phyloP scores from a whole-genome alignment of 139 green algal species.

The Mesostigma viride region DNA sequence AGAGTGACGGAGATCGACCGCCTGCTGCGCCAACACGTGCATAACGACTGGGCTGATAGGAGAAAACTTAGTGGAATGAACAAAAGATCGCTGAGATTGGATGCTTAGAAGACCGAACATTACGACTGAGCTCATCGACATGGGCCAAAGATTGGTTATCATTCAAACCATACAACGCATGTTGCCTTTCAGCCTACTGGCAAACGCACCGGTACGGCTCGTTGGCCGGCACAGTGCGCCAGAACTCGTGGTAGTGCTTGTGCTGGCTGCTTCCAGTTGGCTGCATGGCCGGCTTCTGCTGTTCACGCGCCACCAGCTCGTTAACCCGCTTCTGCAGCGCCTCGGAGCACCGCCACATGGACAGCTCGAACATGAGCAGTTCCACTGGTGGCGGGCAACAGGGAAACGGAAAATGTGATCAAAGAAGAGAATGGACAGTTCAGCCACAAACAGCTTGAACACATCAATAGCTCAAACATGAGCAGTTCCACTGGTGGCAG shows the following conservation, averaged over 20 bases:
- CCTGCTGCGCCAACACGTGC: too few relatives aligned
- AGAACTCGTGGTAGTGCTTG: constrained; percentile 34
- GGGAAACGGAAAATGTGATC: not conserved
- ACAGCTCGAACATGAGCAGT: constrained; percentile 51
- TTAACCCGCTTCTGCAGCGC: constrained; percentile 39
- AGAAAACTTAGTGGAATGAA: too few relatives aligned
- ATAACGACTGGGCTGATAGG: too few relatives aligned
- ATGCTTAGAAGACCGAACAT: too few relatives aligned
- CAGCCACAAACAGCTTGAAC: constrained; percentile 6
- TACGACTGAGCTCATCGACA: too few relatives aligned
- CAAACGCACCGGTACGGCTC: constrained; percentile 80
- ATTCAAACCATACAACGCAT: too few relatives aligned
- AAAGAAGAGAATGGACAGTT: not conserved
- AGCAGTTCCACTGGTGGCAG: not conserved
- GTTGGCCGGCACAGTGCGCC: constrained; percentile 21
- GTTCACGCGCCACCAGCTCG: not conserved
- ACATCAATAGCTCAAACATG: constrained; percentile 72
- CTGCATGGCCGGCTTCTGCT: constrained; percentile 6
- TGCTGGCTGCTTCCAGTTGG: not conserved
- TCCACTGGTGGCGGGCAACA: not conserved
- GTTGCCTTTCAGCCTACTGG: too few relatives aligned
- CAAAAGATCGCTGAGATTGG: too few relatives aligned
- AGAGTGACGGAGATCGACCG: too few relatives aligned
- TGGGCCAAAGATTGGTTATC: too few relatives aligned
- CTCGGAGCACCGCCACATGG: constrained; percentile 70